Evolutionary conservation across 2,329 filamentous ascomycete species (phyloP), one percentile per base, ranked within the genome.

Genomic region (Orbilia blumenaviensis): DNA sequence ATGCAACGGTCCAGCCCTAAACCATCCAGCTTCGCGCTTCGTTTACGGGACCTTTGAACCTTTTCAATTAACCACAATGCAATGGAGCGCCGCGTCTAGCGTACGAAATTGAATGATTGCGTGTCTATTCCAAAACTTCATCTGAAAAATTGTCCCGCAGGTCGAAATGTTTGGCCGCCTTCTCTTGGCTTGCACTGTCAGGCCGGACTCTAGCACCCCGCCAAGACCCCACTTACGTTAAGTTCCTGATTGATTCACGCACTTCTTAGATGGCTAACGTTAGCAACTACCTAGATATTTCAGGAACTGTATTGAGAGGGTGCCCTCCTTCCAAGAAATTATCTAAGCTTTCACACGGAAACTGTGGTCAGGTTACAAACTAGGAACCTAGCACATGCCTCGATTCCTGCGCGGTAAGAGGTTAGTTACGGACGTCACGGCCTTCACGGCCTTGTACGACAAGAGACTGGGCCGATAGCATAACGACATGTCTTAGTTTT

Each of bases 201-300:
- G 36, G 23, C 12, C 10, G 46, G 34, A 54, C 27, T 18, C 16
- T 2, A 12, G 27, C 5, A 18, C n/a, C 29, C 18, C 36, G 56
- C 56, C 56, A 61, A 61, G 56, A n/a, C 14, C 36, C 36, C 41
- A 56, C 52, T 56, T 56, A 56, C 52, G 52, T 38, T 56, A 56
- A 34, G 52, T 10, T 38, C 34, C 58, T 3, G 1, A 3, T 38
- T 25, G 2, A 61, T 18, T 1, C 18, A 21, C 21, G 18, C n/a
- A n/a, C n/a, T n/a, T 18, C 29, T 9, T 48, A 12, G 42, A 66
- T 66, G 48, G 41, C 48, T 66, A 56, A 56, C 32, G 21, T 21
- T 2, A n/a, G 2, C 10, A 12, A 6, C 18, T 8, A 12, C 0
- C 56, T 61, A 61, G n/a, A n/a, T n/a, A n/a, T n/a, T n/a, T n/a